Base-by-base conservation (phyloP, 2,329 filamentous ascomycete species). In the Daldinia eschscholtzii region DNA sequence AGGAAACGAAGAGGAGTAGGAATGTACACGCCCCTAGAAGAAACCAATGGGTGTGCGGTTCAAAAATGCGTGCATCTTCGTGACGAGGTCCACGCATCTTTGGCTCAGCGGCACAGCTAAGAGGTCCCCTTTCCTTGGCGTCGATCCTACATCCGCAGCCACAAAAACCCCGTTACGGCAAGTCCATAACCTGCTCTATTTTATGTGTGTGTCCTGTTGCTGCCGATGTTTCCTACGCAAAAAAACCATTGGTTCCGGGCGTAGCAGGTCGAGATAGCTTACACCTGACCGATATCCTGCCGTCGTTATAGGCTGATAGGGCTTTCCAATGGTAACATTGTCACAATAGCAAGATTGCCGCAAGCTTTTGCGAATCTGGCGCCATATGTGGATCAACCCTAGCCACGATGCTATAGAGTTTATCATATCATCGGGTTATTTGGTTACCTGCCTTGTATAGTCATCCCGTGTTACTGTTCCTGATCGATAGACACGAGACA, bases 381-480 rank as follows among this genome's bases (percentile, higher is more conserved):
- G 70, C 61, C 61, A 70, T 72, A 46, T 57, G 67, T 66, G 64
- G 67, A 68, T 61, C 61, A 58, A 68, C 61, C 70, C 57, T 61
- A 69, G 65, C 61, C 58, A 64, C 65, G 68, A 72, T 64, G 64
- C 52, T 70, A 72, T 72, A 71, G 50, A 6, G 9, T 52, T 53
- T 67, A 69, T 72, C 68, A 71, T 68, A 68, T 71, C 59, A 65
- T 65, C 64, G 70, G 64, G 70, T 59, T 68, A 65, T 62, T 52
- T 64, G 68, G 67, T 72, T 72, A 72, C 70, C 71, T 73, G 71
- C 71, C 67, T 72, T 71, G 72, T 72, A 72, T 62, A 72, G 70
- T 70, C 64, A 71, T 70, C 67, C 70, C 70, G 69, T 74, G 72
- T 73, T 72, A 71, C 67, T 71, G 70, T 72, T 69, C 72, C 72